Percentiles rank a stretch among this genome's conserved stretches.
These are phyloP conservation scores for Chenopodium album DNA, from an alignment of 148 eudicot genomes.

Conservation along the genomic window DNA sequence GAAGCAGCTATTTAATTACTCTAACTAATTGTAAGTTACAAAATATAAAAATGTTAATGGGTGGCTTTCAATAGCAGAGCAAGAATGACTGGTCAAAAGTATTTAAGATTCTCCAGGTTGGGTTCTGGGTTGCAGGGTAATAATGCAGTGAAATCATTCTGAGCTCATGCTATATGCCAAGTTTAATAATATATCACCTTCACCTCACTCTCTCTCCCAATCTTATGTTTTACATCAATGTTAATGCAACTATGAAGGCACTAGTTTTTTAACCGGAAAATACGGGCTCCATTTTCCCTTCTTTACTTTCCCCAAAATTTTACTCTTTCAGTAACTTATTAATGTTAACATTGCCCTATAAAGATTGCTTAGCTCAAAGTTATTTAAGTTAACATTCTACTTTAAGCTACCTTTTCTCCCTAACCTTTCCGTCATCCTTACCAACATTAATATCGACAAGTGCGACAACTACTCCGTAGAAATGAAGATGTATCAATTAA, in stretches of 20 bases:
- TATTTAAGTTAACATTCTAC: not conserved
- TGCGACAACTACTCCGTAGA: not conserved
- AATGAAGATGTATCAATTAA: too few relatives aligned
- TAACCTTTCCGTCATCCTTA: not conserved
- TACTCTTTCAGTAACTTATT: not conserved
- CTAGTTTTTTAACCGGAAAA: not conserved
- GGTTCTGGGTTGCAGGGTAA: constrained; percentile 16
- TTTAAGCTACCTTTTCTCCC: not conserved
- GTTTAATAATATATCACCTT: not conserved
- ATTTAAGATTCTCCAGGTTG: constrained; percentile 27
- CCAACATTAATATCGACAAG: not conserved
- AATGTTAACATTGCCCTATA: not conserved
- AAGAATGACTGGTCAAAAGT: constrained; percentile 32
- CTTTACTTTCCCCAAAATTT: not conserved
- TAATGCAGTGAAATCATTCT: not conserved
- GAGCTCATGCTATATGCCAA: constrained; percentile 10
- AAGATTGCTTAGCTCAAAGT: not conserved
- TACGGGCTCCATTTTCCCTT: constrained; percentile 15
- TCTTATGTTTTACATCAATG: not conserved
- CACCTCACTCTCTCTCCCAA: not conserved
- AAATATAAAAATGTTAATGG: not conserved
- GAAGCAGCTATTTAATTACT: not conserved
- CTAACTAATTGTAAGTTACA: too few relatives aligned
- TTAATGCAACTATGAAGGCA: too few relatives aligned
- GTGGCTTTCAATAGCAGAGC: constrained; percentile 22